phyloP scores from a whole-genome alignment of 139 green algal genomes.

The Chlamydomonas schloesseri region DNA sequence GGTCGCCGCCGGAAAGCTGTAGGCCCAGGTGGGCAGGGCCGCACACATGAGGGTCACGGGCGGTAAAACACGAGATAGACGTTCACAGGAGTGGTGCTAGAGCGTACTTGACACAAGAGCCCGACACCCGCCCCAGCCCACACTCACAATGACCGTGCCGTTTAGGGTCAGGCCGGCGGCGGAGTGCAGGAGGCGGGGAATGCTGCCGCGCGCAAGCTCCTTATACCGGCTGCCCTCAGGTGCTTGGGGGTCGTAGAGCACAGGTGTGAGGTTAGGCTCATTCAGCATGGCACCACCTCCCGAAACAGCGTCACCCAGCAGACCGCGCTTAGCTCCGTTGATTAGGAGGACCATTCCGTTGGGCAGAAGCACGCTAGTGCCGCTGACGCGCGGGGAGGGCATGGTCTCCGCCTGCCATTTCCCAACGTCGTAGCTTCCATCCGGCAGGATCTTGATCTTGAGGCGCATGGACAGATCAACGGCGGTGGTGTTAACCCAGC shows the following conservation, averaged over 20 bases:
- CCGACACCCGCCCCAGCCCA: too few relatives aligned
- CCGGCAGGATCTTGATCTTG: neutral
- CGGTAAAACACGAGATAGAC: too few relatives aligned
- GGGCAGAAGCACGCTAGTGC: constrained; percentile 36
- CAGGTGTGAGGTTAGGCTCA: constrained; percentile 47
- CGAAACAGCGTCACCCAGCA: constrained; percentile 24
- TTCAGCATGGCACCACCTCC: constrained; percentile 25
- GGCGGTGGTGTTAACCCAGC: constrained; percentile 45
- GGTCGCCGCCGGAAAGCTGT: constrained; percentile 48
- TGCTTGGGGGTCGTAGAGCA: constrained; percentile 38
- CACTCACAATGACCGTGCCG: constrained; percentile 42
- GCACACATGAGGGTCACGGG: too few relatives aligned
- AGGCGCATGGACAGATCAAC: constrained; percentile 26
- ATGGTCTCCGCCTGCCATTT: constrained; percentile 37
- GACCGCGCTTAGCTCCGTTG: constrained; percentile 46
- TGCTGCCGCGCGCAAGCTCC: constrained; percentile 17
- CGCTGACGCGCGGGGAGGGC: constrained; percentile 35
- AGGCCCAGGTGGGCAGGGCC: too few relatives aligned
- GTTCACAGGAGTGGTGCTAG: too few relatives aligned
- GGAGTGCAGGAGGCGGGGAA: constrained; percentile 55
- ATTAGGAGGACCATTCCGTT: constrained; percentile 49
- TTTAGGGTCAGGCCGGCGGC: constrained; percentile 47
- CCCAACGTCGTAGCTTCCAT: constrained; percentile 31
- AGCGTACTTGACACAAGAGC: too few relatives aligned
- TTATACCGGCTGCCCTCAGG: constrained; percentile 17